phyloP scores from a whole-genome alignment of 495 filamentous ascomycete species.

The Aspergillus nanangensis region DNA sequence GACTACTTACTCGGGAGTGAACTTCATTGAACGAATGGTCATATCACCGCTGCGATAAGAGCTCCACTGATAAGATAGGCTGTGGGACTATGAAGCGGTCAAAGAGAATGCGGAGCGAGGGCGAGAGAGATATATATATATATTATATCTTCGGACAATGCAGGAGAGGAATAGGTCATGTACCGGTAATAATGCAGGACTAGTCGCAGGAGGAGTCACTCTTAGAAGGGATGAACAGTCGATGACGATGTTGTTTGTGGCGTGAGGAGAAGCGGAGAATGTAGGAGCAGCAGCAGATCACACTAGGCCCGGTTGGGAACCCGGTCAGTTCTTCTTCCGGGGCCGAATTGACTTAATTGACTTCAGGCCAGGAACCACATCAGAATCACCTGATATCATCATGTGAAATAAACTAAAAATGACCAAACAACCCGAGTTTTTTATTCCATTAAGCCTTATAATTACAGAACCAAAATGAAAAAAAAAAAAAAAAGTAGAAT shows the following conservation, averaged over 20 bases:
- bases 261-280: not conserved
- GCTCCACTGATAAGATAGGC: conserved; percentile 8
- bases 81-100: conserved; percentile 11
- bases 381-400: conserved; percentile 1
- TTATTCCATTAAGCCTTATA: conserved; percentile 12
- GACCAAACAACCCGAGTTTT: not conserved
- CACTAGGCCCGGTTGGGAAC: too few species aligned
- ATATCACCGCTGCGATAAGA: conserved; percentile 34
- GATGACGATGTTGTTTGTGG: not conserved
- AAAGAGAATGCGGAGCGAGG: not conserved
- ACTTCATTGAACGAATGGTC: conserved; percentile 63
- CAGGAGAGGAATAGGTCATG: too few species aligned
- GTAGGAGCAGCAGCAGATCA: not conserved
- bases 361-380: too few species aligned
- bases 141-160: too few species aligned
- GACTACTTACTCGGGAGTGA: conserved; percentile 60
- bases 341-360: too few species aligned
- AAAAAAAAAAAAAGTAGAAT: conserved; percentile 13
- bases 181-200: too few species aligned
- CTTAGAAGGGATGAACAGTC: not conserved
- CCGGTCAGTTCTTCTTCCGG: too few species aligned
- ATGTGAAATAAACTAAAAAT: not conserved
- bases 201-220: not conserved
- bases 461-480: conserved; percentile 19
- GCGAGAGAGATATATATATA: not conserved